phyloP scores from a whole-genome alignment of 768 basidiomycete species.

The Panellus pusillus region DNA sequence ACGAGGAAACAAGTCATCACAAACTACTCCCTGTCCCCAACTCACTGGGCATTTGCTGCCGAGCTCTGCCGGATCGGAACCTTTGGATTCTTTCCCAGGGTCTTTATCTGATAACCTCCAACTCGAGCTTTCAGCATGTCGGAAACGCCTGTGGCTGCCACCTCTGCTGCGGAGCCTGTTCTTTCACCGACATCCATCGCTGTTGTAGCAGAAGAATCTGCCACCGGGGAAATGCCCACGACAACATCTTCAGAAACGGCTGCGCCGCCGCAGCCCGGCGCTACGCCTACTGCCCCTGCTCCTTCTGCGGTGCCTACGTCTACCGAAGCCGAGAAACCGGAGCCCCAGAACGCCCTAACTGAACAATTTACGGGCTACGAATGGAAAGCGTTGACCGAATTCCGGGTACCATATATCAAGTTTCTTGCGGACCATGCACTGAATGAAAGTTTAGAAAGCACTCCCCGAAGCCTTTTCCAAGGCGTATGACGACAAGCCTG shows the following conservation, averaged over 20 bases:
- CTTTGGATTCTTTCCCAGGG: not conserved
- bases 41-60: not conserved
- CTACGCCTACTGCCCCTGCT: constrained; percentile 14
- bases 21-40: not conserved
- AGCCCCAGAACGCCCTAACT: constrained; percentile 72
- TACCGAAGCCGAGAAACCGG: constrained; percentile 27
- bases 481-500: constrained; percentile 59
- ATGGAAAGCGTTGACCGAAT: constrained; percentile 66
- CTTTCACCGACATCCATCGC: constrained; percentile 9
- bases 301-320: constrained; percentile 17
- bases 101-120: not conserved
- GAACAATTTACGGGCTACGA: constrained; percentile 69
- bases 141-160: constrained; percentile 2
- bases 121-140: constrained; percentile 9
- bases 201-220: constrained; percentile 5
- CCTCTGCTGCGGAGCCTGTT: not conserved
- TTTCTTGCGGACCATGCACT: not conserved
- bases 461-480: constrained; percentile 17
- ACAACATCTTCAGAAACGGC: constrained; percentile 16
- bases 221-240: constrained; percentile 14
- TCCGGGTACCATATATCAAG: constrained; percentile 49
- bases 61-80: not conserved
- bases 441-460: constrained; percentile 37
- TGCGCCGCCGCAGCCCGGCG: constrained; percentile 15
- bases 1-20: no score